Evolutionary conservation across 768 basidiomycete species (phyloP).

Genomic region (Mycena floridula): DNA sequence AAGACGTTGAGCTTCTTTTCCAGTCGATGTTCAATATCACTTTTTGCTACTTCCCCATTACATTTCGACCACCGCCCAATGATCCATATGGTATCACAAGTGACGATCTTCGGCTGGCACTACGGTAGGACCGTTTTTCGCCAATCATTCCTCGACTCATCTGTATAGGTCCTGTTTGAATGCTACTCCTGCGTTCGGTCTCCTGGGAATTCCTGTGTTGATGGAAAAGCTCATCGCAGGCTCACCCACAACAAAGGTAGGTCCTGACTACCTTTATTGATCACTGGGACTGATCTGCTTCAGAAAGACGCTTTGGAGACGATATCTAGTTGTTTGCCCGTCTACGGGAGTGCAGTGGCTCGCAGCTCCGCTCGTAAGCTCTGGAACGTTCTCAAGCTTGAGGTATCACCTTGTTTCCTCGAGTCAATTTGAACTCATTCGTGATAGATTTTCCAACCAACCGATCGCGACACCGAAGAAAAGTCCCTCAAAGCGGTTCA

Average conservation of each 20-base stretch:
- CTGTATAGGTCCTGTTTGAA: slow-evolving; percentile 56
- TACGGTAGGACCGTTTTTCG: slow-evolving; percentile 41
- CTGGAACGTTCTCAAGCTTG: slow-evolving; percentile 90
- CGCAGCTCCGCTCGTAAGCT: slow-evolving; percentile 63
- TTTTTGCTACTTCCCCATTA: slow-evolving; percentile 98
- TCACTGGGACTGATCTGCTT: slow-evolving; percentile 4
- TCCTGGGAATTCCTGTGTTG: slow-evolving; percentile 80
- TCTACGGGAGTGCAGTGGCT: slow-evolving; percentile 67
- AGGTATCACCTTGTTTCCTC: slow-evolving; percentile 46
- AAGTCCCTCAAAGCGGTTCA: slow-evolving; percentile 69
- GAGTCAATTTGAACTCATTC: neutral
- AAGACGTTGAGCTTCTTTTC: neutral
- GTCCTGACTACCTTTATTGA: neutral
- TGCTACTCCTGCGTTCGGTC: slow-evolving; percentile 78
- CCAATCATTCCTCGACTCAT: slow-evolving; percentile 2
- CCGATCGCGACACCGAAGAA: slow-evolving; percentile 67
- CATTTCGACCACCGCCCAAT: slow-evolving; percentile 88
- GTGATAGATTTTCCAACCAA: slow-evolving; percentile 85
- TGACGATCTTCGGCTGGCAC: slow-evolving; percentile 71
- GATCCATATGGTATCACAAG: slow-evolving; percentile 91
- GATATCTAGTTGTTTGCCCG: slow-evolving; percentile 70
- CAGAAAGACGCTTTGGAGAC: slow-evolving; percentile 86
- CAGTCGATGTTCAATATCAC: slow-evolving; percentile 91
- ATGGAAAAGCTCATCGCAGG: slow-evolving; percentile 87
- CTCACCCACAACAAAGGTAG: slow-evolving; percentile 77